These are phyloP conservation scores for Aureobasidium sp. DNA, from an alignment of 2,329 filamentous ascomycete species.

Conservation along the genomic window DNA sequence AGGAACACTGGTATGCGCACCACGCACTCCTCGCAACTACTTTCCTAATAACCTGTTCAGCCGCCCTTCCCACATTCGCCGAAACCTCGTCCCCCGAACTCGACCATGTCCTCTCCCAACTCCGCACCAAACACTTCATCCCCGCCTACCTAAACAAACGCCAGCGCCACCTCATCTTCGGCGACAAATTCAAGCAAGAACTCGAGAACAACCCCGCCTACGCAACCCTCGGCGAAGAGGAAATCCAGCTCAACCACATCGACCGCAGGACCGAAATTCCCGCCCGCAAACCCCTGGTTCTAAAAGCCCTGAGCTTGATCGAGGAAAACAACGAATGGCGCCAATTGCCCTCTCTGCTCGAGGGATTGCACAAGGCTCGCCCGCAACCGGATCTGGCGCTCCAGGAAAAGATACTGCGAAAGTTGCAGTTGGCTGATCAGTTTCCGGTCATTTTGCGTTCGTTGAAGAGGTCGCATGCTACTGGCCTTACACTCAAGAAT, in stretches of 20 bases:
- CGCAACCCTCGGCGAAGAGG: slow-evolving; percentile 33
- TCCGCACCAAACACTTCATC: slow-evolving; percentile 37
- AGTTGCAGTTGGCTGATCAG: slow-evolving; percentile 22
- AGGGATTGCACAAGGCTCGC: slow-evolving; percentile 23
- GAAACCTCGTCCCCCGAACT: slow-evolving; percentile 34
- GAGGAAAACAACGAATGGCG: slow-evolving; percentile 25
- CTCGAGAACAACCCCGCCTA: slow-evolving; percentile 36
- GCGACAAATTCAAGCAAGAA: slow-evolving; percentile 30
- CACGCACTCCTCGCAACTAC: neutral
- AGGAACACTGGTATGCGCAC: slow-evolving; percentile 1
- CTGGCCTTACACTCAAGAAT: slow-evolving; percentile 27
- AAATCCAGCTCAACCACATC: slow-evolving; percentile 28
- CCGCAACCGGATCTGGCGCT: slow-evolving; percentile 16
- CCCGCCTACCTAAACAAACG: slow-evolving; percentile 34
- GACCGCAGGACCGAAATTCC: slow-evolving; percentile 25
- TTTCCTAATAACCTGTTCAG: slow-evolving; percentile 16
- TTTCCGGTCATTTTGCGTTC: slow-evolving; percentile 25
- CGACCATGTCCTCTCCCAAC: slow-evolving; percentile 29
- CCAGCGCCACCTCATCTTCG: slow-evolving; percentile 36
- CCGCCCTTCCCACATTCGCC: slow-evolving; percentile 33
- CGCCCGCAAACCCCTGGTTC: slow-evolving; percentile 19
- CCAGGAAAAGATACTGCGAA: slow-evolving; percentile 28
- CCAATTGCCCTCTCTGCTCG: slow-evolving; percentile 27
- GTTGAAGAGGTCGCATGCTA: slow-evolving; percentile 24
- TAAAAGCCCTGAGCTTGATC: slow-evolving; percentile 25